These are phyloP conservation scores for Sideroxylon spinosum DNA, from an alignment of 179 eudicot species.

Conservation along the genomic window DNA sequence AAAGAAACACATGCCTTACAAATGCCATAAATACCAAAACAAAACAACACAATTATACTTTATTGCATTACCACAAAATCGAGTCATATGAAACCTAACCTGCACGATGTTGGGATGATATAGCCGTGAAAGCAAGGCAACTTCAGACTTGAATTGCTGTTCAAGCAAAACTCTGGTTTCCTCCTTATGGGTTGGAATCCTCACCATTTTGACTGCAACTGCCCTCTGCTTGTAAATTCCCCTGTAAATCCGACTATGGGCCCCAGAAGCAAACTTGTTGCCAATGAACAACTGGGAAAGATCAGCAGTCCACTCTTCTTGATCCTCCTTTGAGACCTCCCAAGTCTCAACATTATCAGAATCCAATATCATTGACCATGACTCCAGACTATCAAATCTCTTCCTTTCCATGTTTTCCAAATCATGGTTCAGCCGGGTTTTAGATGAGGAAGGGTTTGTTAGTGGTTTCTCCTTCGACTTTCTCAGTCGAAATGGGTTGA, in stretches of 20 bases:
- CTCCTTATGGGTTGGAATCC: conserved; percentile 81
- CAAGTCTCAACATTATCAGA: conserved; percentile 84
- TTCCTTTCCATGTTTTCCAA: conserved; percentile 63
- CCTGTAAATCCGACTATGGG: conserved; percentile 89
- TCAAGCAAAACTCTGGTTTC: conserved; percentile 73
- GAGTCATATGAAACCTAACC: conserved; percentile 32
- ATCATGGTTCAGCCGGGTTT: conserved; percentile 37
- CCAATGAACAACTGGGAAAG: conserved; percentile 92
- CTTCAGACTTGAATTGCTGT: conserved; percentile 83
- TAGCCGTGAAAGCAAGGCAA: conserved; percentile 82
- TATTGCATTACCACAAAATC: neutral
- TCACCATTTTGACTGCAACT: conserved; percentile 96
- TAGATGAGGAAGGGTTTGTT: conserved; percentile 44
- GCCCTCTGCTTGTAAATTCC: conserved; percentile 97
- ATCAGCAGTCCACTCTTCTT: conserved; percentile 97
- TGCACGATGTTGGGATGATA: conserved; percentile 88
- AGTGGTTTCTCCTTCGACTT: conserved; percentile 39
- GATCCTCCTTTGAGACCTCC: conserved; percentile 64
- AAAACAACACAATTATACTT: neutral
- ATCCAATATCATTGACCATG: conserved; percentile 97
- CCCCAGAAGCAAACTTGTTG: conserved; percentile 94
- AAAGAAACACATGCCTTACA: neutral
- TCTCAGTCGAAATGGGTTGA: conserved; percentile 43
- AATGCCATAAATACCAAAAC: neutral
- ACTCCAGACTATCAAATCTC: conserved; percentile 86